Conservation (phyloP, 805 yeast genomes). For the Starmerella lactis-condensi region DNA sequence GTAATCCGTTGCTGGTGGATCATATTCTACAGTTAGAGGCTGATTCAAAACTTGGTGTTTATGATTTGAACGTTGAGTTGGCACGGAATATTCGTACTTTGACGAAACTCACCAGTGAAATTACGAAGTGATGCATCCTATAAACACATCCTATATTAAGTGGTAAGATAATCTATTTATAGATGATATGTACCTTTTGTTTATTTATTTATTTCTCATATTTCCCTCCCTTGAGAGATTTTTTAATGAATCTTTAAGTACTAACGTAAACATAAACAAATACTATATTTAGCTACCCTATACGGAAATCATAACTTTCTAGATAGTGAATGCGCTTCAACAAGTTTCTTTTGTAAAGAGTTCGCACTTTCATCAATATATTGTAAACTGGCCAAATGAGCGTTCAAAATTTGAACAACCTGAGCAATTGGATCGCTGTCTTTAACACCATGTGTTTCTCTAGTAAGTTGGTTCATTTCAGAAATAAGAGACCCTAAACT, state of each 20-base stretch:
- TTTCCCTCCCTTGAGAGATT: no score
- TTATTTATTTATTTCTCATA: no score
- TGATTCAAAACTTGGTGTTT: conserved; percentile 1
- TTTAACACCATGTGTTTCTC: conserved; percentile 51
- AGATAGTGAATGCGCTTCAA: conserved; percentile 12
- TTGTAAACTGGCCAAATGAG: conserved; percentile 75
- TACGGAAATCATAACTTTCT: no score
- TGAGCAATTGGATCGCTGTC: conserved; percentile 28
- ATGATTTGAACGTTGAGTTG: conserved; percentile 1
- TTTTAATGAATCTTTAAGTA: neutral
- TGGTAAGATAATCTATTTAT: no score
- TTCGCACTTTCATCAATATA: conserved; percentile 66
- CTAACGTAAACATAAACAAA: neutral
- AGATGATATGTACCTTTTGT: no score
- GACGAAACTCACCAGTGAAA: no score
- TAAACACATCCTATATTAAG: no score
- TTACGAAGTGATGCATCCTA: no score
- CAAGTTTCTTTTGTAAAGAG: conserved; percentile 47
- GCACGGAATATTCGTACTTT: no score
- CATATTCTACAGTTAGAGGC: conserved; percentile 5
- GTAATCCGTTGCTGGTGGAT: conserved; percentile 24
- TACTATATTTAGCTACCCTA: no score
- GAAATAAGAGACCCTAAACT: conserved; percentile 28
- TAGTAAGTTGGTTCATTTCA: conserved; percentile 36
- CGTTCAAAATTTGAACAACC: conserved; percentile 62